Evolutionary conservation across 2,329 filamentous ascomycete species (phyloP), one percentile per base, ranked within the genome.

Genomic region (Penicillium oxalicum): DNA sequence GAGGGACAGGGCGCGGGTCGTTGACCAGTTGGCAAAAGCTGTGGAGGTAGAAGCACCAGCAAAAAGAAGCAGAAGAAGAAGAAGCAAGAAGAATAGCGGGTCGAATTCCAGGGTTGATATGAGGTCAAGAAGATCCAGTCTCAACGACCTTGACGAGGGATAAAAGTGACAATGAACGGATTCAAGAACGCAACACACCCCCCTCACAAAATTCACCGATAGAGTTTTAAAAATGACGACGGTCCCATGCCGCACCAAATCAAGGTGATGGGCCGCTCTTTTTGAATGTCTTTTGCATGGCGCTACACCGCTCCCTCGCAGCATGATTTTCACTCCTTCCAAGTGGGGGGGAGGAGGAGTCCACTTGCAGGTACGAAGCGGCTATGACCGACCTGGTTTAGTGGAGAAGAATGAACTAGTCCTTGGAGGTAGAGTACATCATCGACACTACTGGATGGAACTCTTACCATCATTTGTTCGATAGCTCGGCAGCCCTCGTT

Each of bases 11-110:
- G 18, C 18, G 18, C 18, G 18, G 44, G 4, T 18, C 6, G 37
- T 13, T 38, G 40, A 36, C 9, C 45, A 50, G 45, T 41, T 50
- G 41, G 40, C 45, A 40, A 42, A 38, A 40, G 45, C 24, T 40
- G 13, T 37, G 32, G 18, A 18, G 18, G 18, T 18, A 18, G 18
- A 18, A 18, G 18, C 18, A 2, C 18, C 18, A 18, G 18, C 18
- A 18, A 18, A 18, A 18, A 18, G 18, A 18, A 18, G 18, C 38
- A 40, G 25, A 40, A 27, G 38, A 26, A 32, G 27, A 41, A 29
- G 26, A 28, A 5, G 38, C 3, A 27, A 41, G 8, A 24, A 32
- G 8, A 5, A 40, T 29, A 11, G 40, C 18, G 9, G 13, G 40
- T 41, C 18, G 18, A 4, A 11, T 32, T 32, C 2, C 7, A 32